Percentiles rank a stretch among this genome's conserved stretches.
Conservation (phyloP, 148 eudicot species). For the Hydrangea macrophylla region DNA sequence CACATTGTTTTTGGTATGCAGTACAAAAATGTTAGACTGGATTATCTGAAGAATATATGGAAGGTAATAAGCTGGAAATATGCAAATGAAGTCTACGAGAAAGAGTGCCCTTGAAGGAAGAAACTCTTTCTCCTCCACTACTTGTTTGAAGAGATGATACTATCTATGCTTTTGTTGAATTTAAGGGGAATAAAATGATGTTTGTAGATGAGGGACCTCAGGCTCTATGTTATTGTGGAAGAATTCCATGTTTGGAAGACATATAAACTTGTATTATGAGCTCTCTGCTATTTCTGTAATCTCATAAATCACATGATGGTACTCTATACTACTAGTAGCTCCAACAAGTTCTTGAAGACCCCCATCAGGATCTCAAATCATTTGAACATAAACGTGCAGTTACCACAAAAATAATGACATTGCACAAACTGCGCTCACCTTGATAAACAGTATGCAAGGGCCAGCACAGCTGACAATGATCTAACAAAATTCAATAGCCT, state of each 20-base stretch:
- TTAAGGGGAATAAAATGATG: background rate
- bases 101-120: constrained; percentile 47
- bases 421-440: no score
- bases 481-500: no score
- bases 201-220: background rate
- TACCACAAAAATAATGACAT: no score
- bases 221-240: constrained; percentile 2
- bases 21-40: constrained; percentile 86
- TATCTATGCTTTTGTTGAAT: background rate
- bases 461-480: no score
- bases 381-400: no score
- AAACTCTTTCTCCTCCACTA: background rate
- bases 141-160: background rate
- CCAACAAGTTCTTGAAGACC: no score
- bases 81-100: constrained; percentile 62
- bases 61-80: constrained; percentile 83
- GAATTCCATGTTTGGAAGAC: constrained; percentile 4
- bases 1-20: constrained; percentile 23
- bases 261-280: background rate
- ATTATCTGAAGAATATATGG: constrained; percentile 86
- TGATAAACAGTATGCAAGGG: no score
- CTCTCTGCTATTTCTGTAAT: background rate
- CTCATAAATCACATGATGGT: background rate
- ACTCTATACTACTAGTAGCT: no score
- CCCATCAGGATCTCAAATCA: no score